phyloP scores from a whole-genome alignment of 2,329 filamentous ascomycete species.

The Cadophora sp. region DNA sequence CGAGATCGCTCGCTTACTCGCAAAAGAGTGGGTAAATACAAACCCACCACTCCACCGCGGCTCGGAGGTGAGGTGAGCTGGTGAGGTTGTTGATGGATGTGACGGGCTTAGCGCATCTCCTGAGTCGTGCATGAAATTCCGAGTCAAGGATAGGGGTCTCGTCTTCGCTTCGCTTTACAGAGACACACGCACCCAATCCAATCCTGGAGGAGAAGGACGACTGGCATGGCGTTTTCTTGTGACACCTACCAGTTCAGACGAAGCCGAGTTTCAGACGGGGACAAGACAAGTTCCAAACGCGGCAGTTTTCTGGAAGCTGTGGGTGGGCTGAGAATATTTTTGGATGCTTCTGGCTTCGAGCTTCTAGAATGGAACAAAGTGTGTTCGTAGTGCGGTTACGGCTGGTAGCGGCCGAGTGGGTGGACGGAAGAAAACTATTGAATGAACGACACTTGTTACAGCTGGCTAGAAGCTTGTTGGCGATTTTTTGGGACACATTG shows the following conservation, averaged over 20 bases:
- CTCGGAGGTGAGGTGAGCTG: background rate
- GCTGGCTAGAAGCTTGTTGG: no score
- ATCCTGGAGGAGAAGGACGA: background rate
- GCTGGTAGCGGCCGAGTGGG: background rate
- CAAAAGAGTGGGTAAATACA: background rate
- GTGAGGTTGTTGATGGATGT: background rate
- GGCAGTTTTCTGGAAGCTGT: background rate
- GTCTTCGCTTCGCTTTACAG: no score
- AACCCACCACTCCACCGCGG: background rate
- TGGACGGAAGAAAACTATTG: background rate
- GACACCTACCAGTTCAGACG: conserved; percentile 6
- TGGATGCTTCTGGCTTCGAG: background rate
- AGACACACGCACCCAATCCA: no score
- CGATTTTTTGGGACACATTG: background rate
- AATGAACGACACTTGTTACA: background rate
- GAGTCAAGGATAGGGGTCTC: no score
- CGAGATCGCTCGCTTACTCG: background rate
- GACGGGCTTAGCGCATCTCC: background rate
- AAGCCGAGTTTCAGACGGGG: conserved; percentile 1
- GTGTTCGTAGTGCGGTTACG: no score
- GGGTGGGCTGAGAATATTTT: no score
- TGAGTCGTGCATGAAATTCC: conserved; percentile 1
- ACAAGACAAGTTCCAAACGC: background rate
- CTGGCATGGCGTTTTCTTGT: background rate
- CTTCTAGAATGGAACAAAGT: background rate